Percentiles rank a stretch among this genome's conserved stretches.
phyloP scores from a whole-genome alignment of 2,329 filamentous ascomycete species.

The Huntiella moniliformis region DNA sequence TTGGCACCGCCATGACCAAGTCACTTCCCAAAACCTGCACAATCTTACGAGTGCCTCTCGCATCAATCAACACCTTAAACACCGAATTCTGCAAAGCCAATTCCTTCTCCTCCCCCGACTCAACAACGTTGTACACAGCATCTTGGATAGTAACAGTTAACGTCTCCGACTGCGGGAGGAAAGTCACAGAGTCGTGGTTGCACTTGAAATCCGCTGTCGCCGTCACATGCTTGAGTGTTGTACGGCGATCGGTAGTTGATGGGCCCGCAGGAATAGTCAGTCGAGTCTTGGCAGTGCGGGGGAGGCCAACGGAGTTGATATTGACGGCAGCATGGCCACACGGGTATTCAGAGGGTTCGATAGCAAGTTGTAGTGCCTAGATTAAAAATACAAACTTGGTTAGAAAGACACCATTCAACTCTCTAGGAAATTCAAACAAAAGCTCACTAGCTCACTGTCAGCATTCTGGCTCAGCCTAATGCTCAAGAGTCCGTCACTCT shows the following conservation, averaged over 20 bases:
- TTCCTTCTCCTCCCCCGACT: conserved; percentile 4
- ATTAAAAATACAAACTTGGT: not conserved
- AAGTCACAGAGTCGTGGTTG: not conserved
- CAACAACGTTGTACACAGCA: conserved; percentile 1
- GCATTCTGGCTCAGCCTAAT: conserved; percentile 6
- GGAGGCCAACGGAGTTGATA: conserved; percentile 4
- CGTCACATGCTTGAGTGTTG: not conserved
- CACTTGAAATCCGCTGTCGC: conserved; percentile 11
- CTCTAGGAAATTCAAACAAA: not conserved
- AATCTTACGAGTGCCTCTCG: conserved; percentile 7
- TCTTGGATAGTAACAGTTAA: conserved; percentile 9
- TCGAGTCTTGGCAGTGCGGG: conserved; percentile 4
- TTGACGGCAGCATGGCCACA: conserved; percentile 10
- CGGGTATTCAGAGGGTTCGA: conserved; percentile 4
- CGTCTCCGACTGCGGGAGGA: conserved; percentile 5
- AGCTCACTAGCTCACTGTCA: conserved; percentile 7
- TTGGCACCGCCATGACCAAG: conserved; percentile 5
- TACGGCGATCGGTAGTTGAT: not conserved
- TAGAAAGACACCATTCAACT: not conserved
- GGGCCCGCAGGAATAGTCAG: conserved; percentile 3
- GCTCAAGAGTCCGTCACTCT: too few species aligned
- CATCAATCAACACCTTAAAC: conserved; percentile 11
- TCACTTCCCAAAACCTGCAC: conserved; percentile 9
- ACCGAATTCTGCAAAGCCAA: conserved; percentile 9
- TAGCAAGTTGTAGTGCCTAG: conserved; percentile 7